Conservation (phyloP, 805 yeast species). For the Ogataea degrootiae region DNA sequence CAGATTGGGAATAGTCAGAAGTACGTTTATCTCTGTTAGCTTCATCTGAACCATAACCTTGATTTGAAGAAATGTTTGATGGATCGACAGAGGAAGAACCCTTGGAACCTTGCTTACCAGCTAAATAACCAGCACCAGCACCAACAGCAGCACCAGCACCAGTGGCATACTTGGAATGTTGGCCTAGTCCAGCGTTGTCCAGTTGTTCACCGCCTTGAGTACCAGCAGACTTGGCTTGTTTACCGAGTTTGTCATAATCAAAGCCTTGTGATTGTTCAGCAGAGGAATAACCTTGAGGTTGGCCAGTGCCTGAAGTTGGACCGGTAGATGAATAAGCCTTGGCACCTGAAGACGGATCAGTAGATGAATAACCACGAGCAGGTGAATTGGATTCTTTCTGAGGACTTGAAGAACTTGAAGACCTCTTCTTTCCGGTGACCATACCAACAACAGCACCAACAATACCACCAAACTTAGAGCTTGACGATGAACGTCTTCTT, state of each 20-base stretch:
- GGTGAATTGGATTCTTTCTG: background rate
- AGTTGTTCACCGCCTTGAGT: slow-evolving; percentile 8
- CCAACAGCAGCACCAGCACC: slow-evolving; percentile 9
- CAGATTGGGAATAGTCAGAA: too few species aligned
- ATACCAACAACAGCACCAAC: slow-evolving; percentile 1
- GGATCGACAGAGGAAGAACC: background rate
- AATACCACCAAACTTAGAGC: background rate
- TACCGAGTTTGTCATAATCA: slow-evolving; percentile 6
- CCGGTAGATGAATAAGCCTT: too few species aligned
- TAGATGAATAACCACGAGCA: background rate
- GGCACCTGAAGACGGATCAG: background rate
- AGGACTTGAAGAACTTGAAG: background rate
- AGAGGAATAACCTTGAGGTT: background rate
- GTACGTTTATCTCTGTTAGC: too few species aligned
- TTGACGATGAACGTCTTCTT: too few species aligned
- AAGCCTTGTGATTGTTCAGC: background rate
- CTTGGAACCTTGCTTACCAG: background rate
- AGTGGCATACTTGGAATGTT: slow-evolving; percentile 9
- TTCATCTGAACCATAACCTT: background rate
- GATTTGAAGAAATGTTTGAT: background rate
- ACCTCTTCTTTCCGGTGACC: background rate
- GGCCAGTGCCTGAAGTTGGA: too few species aligned
- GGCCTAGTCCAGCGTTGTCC: slow-evolving; percentile 8
- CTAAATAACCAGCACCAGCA: slow-evolving; percentile 11
- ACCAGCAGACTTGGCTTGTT: slow-evolving; percentile 6